A percentile compares a stretch with the other conserved stretches of the same genome.
Evolutionary conservation across 1,284 basidiomycete genomes (phyloP).

Genomic region (Xerocomus nothofagi): DNA sequence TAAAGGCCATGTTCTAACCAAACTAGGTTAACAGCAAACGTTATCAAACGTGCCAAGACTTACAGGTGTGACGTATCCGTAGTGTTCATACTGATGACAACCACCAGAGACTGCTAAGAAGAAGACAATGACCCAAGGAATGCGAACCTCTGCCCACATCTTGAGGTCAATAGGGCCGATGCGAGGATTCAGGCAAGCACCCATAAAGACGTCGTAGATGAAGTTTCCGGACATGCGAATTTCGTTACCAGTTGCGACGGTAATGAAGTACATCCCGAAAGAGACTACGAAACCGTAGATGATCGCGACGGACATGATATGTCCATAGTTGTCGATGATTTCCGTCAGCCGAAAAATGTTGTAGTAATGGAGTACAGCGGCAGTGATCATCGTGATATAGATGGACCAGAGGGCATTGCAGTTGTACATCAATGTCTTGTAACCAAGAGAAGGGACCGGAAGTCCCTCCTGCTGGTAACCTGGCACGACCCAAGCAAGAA

Average conservation of each 20-base stretch:
- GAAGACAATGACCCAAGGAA: slow-evolving; percentile 97
- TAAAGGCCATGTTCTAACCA: slow-evolving; percentile 90
- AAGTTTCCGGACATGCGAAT: slow-evolving; percentile 93
- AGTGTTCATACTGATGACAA: slow-evolving; percentile 93
- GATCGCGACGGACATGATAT: slow-evolving; percentile 95
- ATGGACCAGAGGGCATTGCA: slow-evolving; percentile 92
- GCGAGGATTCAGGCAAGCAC: slow-evolving; percentile 91
- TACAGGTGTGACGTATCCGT: slow-evolving; percentile 91
- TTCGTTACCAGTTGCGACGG: slow-evolving; percentile 75
- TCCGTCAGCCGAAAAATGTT: slow-evolving; percentile 89
- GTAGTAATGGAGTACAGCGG: slow-evolving; percentile 76
- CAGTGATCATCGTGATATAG: slow-evolving; percentile 84
- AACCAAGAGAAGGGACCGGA: slow-evolving; percentile 87
- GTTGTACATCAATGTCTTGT: slow-evolving; percentile 93
- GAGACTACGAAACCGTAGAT: slow-evolving; percentile 87
- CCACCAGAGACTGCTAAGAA: slow-evolving; percentile 90
- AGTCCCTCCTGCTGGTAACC: slow-evolving; percentile 93
- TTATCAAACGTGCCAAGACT: slow-evolving; percentile 27
- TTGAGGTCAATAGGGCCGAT: slow-evolving; percentile 94
- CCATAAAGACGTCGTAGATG: slow-evolving; percentile 97
- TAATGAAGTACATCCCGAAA: slow-evolving; percentile 76
- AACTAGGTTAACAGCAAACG: background rate
- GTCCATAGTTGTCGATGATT: slow-evolving; percentile 96
- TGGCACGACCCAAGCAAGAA: slow-evolving; percentile 89
- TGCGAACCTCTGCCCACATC: slow-evolving; percentile 99